A percentile compares a stretch with the other conserved stretches of the same genome.
Evolutionary conservation across 257 asterid genomes (phyloP).

Genomic region (Voacanga thouarsii): DNA sequence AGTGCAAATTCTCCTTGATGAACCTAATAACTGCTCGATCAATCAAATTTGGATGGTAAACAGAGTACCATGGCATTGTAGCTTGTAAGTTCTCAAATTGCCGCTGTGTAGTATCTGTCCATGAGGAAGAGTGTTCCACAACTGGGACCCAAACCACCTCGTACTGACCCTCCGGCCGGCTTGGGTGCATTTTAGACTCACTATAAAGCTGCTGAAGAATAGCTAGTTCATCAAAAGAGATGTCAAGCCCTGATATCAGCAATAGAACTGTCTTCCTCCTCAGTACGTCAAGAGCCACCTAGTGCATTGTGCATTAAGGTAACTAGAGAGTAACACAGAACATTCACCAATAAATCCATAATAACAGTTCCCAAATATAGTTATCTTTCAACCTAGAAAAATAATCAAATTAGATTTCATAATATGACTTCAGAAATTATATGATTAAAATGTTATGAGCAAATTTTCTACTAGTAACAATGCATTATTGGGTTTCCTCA

Average conservation of each 20-base stretch:
- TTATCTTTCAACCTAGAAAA: no score
- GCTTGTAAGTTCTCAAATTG: not conserved
- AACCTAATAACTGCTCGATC: constrained; percentile 5
- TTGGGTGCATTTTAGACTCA: not conserved
- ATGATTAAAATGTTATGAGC: no score
- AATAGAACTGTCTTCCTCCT: constrained; percentile 7
- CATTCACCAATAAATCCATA: no score
- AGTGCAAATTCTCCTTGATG: constrained; percentile 6
- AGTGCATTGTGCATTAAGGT: no score
- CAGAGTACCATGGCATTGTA: constrained; percentile 14
- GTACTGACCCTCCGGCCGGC: not conserved
- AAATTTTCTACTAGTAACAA: no score
- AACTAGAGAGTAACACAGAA: no score
- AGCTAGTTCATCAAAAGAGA: not conserved
- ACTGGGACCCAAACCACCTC: constrained; percentile 10
- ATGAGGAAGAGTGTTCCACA: not conserved
- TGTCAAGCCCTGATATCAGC: constrained; percentile 10
- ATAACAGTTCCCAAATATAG: no score
- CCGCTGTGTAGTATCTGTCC: not conserved
- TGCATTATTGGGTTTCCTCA: no score
- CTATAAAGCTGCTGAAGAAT: not conserved
- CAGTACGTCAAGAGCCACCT: constrained; percentile 14
- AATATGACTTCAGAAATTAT: no score
- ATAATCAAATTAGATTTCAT: no score
- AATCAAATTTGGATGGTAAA: constrained; percentile 3